phyloP scores from a whole-genome alignment of 2,329 filamentous ascomycete genomes.

The Apiospora arundinis region DNA sequence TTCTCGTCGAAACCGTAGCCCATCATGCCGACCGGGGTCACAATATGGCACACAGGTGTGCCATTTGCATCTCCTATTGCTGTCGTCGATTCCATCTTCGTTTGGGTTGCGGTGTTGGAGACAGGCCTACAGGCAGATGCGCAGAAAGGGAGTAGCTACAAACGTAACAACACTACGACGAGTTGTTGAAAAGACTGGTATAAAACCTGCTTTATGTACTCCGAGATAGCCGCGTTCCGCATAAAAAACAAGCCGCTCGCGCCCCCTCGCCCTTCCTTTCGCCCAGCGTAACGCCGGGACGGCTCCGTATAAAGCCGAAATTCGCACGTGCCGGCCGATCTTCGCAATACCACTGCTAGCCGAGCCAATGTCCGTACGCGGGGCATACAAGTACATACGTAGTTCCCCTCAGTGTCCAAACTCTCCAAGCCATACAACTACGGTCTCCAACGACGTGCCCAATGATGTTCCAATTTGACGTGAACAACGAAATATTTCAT shows the following conservation, averaged over 20 bases:
- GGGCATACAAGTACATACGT: not conserved
- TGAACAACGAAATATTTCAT: too few relatives aligned
- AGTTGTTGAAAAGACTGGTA: not conserved
- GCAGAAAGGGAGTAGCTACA: not conserved
- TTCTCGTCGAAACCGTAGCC: constrained; percentile 53
- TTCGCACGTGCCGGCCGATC: not conserved
- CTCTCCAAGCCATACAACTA: too few relatives aligned
- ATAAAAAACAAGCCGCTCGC: not conserved
- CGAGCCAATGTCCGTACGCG: not conserved
- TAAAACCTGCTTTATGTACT: not conserved
- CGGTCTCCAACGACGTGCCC: not conserved
- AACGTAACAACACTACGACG: not conserved
- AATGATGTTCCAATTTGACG: too few relatives aligned
- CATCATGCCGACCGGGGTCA: constrained; percentile 56
- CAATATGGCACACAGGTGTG: constrained; percentile 44
- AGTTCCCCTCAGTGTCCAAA: not conserved
- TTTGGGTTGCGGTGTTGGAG: not conserved
- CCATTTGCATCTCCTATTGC: not conserved
- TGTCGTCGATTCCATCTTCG: not conserved
- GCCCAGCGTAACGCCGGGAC: not conserved
- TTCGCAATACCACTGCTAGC: not conserved
- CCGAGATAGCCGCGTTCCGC: too few relatives aligned
- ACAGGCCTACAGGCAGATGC: not conserved
- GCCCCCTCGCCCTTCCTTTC: not conserved
- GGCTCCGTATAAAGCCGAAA: not conserved